Conservation (phyloP, 2,329 filamentous ascomycete genomes). For the Acrodontium crateriforme region DNA sequence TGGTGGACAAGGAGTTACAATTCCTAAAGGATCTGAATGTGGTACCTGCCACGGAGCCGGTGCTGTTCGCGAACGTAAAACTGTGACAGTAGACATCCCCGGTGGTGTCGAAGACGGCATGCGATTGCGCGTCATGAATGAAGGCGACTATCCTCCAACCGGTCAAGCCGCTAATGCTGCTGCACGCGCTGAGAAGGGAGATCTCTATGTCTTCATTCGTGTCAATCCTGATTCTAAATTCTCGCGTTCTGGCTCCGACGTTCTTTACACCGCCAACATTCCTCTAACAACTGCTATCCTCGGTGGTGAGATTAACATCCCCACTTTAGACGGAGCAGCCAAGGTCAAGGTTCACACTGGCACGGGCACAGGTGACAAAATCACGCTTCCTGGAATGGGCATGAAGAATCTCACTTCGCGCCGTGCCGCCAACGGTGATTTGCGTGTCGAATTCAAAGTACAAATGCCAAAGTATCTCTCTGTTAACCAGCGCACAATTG, state of each 20-base stretch:
- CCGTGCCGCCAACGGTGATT: slow-evolving; percentile 57
- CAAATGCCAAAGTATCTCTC: slow-evolving; percentile 89
- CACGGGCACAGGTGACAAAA: slow-evolving; percentile 81
- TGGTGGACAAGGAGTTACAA: slow-evolving; percentile 60
- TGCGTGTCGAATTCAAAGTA: slow-evolving; percentile 90
- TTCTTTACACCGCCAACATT: slow-evolving; percentile 82
- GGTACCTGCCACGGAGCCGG: slow-evolving; percentile 67
- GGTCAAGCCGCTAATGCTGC: slow-evolving; percentile 52
- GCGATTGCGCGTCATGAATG: slow-evolving; percentile 70
- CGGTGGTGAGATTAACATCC: slow-evolving; percentile 77
- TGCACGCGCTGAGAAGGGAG: slow-evolving; percentile 57
- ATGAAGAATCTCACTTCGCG: slow-evolving; percentile 72
- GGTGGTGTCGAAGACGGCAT: slow-evolving; percentile 95
- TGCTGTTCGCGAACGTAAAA: slow-evolving; percentile 69
- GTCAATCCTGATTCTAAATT: slow-evolving; percentile 88
- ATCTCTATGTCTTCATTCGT: slow-evolving; percentile 80
- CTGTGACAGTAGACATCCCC: slow-evolving; percentile 80
- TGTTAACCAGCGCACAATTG: slow-evolving; percentile 77
- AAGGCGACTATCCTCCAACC: slow-evolving; percentile 74
- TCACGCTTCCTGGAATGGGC: slow-evolving; percentile 79
- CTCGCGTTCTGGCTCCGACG: slow-evolving; percentile 72
- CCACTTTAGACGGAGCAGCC: slow-evolving; percentile 80
- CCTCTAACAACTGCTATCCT: slow-evolving; percentile 86
- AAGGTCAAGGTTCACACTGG: slow-evolving; percentile 85
- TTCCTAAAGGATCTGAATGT: slow-evolving; percentile 72